A percentile compares a stretch with the other conserved stretches of the same genome.
Conservation (phyloP, 352 stramenopile species). For the Pythium phragmiticola region DNA sequence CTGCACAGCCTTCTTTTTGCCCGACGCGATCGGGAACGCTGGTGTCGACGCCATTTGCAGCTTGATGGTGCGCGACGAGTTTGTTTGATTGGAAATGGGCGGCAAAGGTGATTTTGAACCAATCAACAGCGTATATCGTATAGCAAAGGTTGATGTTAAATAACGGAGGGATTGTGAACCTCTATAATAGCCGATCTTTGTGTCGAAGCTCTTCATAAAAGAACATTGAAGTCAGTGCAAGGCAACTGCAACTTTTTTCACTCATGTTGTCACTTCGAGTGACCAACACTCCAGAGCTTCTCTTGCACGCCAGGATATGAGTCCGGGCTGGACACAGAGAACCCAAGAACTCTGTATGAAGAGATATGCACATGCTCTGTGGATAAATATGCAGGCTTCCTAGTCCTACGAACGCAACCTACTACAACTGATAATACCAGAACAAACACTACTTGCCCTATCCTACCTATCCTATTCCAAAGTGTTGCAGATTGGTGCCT, state of each 20-base stretch:
- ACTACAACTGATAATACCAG: neutral
- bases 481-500: neutral
- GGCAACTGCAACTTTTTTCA: constrained; percentile 25
- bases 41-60: constrained; percentile 38
- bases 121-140: neutral
- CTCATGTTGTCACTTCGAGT: constrained; percentile 14
- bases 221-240: constrained; percentile 27
- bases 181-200: no score
- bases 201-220: neutral
- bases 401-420: constrained; percentile 19
- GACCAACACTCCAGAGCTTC: constrained; percentile 6
- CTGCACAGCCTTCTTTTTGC: constrained; percentile 76
- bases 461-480: constrained; percentile 9
- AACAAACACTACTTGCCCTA: constrained; percentile 5
- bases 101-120: neutral
- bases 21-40: constrained; percentile 70
- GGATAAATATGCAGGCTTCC: constrained; percentile 30
- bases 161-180: neutral
- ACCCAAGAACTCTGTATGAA: neutral
- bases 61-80: neutral
- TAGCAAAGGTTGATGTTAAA: neutral
- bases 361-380: constrained; percentile 16
- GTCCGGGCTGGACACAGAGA: neutral
- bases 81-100: constrained; percentile 17
- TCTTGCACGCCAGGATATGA: neutral